A percentile compares a stretch with the other conserved stretches of the same genome.
Evolutionary conservation across 1,139 yeast genomes (phyloP).

Genomic region (Saccharomyces hybrid): DNA sequence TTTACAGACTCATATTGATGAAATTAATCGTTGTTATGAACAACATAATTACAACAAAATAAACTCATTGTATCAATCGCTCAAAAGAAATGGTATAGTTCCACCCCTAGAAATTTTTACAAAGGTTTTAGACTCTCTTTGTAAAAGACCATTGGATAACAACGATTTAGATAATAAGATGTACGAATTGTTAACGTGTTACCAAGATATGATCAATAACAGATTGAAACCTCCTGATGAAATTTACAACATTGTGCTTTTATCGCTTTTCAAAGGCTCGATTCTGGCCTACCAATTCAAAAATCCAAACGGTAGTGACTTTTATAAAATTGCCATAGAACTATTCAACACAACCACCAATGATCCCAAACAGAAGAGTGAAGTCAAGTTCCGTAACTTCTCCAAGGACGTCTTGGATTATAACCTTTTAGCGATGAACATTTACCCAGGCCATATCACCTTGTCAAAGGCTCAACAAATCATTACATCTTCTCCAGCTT

Average conservation of each 20-base stretch:
- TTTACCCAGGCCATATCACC: conserved; percentile 32
- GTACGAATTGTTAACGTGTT: conserved; percentile 55
- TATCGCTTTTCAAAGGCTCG: conserved; percentile 46
- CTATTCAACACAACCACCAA: conserved; percentile 40
- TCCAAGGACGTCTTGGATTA: conserved; percentile 28
- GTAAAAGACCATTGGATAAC: too few relatives aligned
- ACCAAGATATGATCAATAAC: conserved; percentile 52
- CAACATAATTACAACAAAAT: conserved; percentile 30
- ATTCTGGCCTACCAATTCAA: conserved; percentile 34
- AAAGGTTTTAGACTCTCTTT: conserved; percentile 21
- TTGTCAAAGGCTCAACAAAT: conserved; percentile 20
- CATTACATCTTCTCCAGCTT: conserved; percentile 16
- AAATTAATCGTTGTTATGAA: conserved; percentile 22
- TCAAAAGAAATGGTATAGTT: conserved; percentile 34
- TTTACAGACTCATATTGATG: conserved; percentile 18
- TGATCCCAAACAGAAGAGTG: conserved; percentile 1
- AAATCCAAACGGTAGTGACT: conserved; percentile 44
- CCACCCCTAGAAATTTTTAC: conserved; percentile 32
- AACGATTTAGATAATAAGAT: conserved; percentile 17
- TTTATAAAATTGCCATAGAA: conserved; percentile 56
- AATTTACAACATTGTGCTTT: conserved; percentile 48
- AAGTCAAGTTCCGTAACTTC: conserved; percentile 31
- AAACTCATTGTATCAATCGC: conserved; percentile 34
- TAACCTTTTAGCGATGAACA: conserved; percentile 33
- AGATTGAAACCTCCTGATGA: conserved; percentile 46